Evolutionary conservation across 371 early-diverging fungal genomes (phyloP).

Genomic region (Umbelopsis sp.): DNA sequence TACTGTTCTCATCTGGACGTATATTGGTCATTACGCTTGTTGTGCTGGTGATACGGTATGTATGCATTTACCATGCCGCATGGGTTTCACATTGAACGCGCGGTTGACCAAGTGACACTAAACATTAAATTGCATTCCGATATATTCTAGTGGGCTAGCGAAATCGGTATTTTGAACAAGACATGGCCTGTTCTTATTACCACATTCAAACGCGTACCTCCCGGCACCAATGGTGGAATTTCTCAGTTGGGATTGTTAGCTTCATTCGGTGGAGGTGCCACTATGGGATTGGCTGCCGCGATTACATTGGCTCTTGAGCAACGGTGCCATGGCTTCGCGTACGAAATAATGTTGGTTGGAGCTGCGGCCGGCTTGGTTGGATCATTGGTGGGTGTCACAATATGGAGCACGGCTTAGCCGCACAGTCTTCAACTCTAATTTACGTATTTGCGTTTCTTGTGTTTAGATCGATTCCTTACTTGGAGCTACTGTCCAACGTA

Average conservation of each 20-base stretch:
- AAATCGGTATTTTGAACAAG: conserved; percentile 79
- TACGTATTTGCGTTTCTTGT: conserved; percentile 14
- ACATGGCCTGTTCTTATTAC: conserved; percentile 81
- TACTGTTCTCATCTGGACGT: conserved; percentile 52
- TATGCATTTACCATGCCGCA: background rate
- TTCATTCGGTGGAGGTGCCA: conserved; percentile 74
- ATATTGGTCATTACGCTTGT: conserved; percentile 80
- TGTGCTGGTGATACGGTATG: conserved; percentile 86
- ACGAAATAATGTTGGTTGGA: conserved; percentile 51
- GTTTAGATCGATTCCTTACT: conserved; percentile 78
- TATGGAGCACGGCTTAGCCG: conserved; percentile 18
- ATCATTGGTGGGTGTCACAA: conserved; percentile 58
- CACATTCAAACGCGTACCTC: conserved; percentile 70
- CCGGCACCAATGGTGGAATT: conserved; percentile 89
- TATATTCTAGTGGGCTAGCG: conserved; percentile 81
- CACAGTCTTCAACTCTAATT: background rate
- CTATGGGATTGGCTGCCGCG: conserved; percentile 70
- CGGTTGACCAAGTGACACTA: conserved; percentile 16
- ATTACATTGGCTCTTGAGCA: conserved; percentile 54
- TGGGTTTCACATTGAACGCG: background rate
- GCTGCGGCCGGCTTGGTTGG: conserved; percentile 71
- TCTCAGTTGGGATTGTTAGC: conserved; percentile 67
- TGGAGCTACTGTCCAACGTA: conserved; percentile 83
- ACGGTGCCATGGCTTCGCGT: conserved; percentile 40
- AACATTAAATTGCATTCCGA: background rate